Base-by-base conservation (phyloP, 805 yeast genomes). In the Starmerella davenportii region DNA sequence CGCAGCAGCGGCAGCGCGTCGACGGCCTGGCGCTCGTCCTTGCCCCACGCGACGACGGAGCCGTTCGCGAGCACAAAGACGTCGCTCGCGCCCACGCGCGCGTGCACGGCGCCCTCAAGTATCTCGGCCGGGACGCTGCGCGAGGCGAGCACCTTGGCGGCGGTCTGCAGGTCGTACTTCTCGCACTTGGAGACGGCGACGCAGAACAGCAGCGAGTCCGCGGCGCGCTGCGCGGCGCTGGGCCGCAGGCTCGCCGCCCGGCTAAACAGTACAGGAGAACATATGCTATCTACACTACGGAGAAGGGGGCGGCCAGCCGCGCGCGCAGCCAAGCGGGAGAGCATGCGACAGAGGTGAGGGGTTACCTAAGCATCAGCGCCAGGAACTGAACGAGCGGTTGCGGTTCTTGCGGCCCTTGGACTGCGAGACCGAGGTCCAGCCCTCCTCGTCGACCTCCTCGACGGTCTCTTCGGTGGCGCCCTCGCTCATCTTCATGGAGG, bases 41-140 rank as follows among this genome's bases (percentile, higher is more conserved):
- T 58, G 7, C 82, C 82, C 93, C 94, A 84, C 0, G 81, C 79
- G 13, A 80, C 81, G 11, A 84, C 60, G 0, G 93, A 71, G 2
- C 95, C 95, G 47, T 76, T 75, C 3, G 74, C 68, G 32, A 85
- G 60, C 1, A 84, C 62, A 59, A 84, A 66, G 2, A 82, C 62
- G 60, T 11, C 42, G 35, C 20, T 37, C 63, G 23, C 60, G 61
- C 38, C 74, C 68, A 41, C 13, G 9, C 13, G 32, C 19, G 32
- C 15, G 19, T 29, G 15, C 8, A 29, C 48, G 29, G 72, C 73
- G 1, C 79, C 76, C 1, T 76, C 65, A n/a, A 76, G 52, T 18
- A 60, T 47, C 2, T 50, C 53, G 27, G 62, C 58, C 23, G 55
- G 43, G 24, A 59, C 51, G 4, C 64, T 68, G n/a, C 48, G 48